A percentile compares a stretch with the other conserved stretches of the same genome.
Conservation (phyloP, 495 filamentous ascomycete genomes). For the Penicillium egyptiacum region DNA sequence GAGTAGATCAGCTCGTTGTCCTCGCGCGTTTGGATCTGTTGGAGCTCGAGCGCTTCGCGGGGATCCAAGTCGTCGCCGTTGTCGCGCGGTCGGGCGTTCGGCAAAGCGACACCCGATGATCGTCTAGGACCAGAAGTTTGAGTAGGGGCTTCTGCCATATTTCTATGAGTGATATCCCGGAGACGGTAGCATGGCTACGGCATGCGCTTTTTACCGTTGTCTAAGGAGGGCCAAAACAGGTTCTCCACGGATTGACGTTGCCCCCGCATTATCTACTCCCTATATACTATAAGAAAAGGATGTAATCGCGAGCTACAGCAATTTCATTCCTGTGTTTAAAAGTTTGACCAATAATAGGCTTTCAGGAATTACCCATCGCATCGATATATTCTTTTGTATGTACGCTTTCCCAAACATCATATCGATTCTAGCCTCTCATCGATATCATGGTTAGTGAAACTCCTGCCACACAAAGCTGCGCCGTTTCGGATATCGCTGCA, state of each 20-base stretch:
- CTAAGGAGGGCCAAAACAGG: neutral
- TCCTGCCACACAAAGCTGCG: neutral
- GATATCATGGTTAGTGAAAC: neutral
- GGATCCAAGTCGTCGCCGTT: constrained; percentile 9
- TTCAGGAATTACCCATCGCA: no score
- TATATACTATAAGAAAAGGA: neutral
- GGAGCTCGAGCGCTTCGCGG: constrained; percentile 33
- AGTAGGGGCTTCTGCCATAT: constrained; percentile 9
- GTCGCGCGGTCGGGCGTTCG: constrained; percentile 18
- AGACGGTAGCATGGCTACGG: neutral
- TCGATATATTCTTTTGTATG: no score
- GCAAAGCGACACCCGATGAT: constrained; percentile 7
- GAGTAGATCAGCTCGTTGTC: constrained; percentile 24
- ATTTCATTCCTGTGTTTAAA: no score
- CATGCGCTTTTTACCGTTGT: neutral
- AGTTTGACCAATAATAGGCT: no score
- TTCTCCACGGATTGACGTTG: constrained; percentile 3
- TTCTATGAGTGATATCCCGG: neutral
- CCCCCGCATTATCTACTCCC: neutral
- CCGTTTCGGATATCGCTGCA: no score
- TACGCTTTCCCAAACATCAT: no score
- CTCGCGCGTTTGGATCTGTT: constrained; percentile 27
- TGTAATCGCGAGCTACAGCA: neutral
- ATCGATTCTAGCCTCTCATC: no score
- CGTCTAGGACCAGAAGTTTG: constrained; percentile 5